These are phyloP conservation scores for Aeminium ludgeri DNA, from an alignment of 495 filamentous ascomycete genomes.

Conservation along the genomic window DNA sequence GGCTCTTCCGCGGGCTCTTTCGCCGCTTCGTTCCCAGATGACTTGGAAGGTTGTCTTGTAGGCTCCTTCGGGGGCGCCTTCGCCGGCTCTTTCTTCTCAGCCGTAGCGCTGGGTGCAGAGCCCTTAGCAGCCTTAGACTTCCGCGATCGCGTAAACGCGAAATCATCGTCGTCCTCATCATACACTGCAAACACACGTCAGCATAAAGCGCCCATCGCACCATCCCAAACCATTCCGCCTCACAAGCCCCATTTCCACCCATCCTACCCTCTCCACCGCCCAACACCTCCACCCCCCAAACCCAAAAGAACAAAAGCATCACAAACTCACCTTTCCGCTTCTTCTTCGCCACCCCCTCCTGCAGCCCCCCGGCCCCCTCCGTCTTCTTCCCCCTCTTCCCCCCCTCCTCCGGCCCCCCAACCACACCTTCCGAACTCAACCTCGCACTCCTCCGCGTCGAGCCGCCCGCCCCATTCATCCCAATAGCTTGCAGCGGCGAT, in stretches of 20 bases:
- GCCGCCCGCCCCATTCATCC: slow-evolving; percentile 20
- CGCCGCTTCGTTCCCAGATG: too few species aligned
- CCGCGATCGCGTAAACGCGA: slow-evolving; percentile 46
- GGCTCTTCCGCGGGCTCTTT: slow-evolving; percentile 22
- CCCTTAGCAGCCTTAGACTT: too few species aligned
- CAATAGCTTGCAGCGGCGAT: slow-evolving; percentile 22
- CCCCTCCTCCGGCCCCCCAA: background rate
- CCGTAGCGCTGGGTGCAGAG: too few species aligned
- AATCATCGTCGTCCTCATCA: slow-evolving; percentile 50
- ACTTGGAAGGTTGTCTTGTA: too few species aligned
- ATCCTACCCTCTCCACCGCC: slow-evolving; percentile 4
- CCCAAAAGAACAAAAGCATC: background rate
- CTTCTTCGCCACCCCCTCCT: slow-evolving; percentile 2
- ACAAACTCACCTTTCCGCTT: slow-evolving; percentile 4
- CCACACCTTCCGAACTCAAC: slow-evolving; percentile 20
- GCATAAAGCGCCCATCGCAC: background rate
- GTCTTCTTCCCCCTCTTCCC: background rate
- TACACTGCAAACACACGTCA: slow-evolving; percentile 35
- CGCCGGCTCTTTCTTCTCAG: too few species aligned
- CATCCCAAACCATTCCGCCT: background rate
- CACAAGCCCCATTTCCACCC: slow-evolving; percentile 4
- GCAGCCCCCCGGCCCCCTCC: too few species aligned
- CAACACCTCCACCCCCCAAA: background rate
- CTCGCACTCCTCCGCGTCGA: slow-evolving; percentile 20
- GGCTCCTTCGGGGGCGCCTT: too few species aligned